Conservation (phyloP, 2,329 filamentous ascomycete genomes). For the Monilinia aucupariae region DNA sequence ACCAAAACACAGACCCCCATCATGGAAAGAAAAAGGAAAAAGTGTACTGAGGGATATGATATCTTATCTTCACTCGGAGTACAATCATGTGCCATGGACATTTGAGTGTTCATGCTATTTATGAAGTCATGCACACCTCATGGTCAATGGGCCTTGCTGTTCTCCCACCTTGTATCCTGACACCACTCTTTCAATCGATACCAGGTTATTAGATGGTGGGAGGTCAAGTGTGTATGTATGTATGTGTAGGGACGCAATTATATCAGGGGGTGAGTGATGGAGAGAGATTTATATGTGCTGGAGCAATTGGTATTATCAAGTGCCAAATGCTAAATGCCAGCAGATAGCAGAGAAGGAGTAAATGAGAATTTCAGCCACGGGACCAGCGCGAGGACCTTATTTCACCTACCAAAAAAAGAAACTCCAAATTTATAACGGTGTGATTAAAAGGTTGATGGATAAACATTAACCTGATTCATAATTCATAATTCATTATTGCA, state of each 20-base stretch:
- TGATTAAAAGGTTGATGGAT: not conserved
- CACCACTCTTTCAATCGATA: constrained; percentile 45
- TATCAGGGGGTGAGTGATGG: not conserved
- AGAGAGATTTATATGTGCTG: not conserved
- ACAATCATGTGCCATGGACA: constrained; percentile 20
- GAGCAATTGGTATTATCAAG: not conserved
- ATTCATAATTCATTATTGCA: not conserved
- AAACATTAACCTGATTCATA: not conserved
- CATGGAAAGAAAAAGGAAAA: too few species aligned
- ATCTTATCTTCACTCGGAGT: not conserved
- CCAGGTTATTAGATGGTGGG: constrained; percentile 68
- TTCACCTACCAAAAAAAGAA: not conserved
- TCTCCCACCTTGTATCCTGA: constrained; percentile 68
- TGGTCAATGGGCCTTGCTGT: constrained; percentile 44
- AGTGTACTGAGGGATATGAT: not conserved
- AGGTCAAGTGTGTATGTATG: too few species aligned
- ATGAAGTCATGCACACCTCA: constrained; percentile 36
- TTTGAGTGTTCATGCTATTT: constrained; percentile 27
- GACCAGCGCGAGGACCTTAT: not conserved
- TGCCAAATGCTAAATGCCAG: not conserved
- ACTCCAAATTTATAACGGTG: not conserved
- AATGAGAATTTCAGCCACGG: not conserved
- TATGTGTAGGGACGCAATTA: not conserved
- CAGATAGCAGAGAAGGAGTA: not conserved
- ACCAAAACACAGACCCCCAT: not conserved